Evolutionary conservation across 2,329 filamentous ascomycete species (phyloP), one percentile per base, ranked within the genome.

Genomic region (Calonectria pauciramosa): DNA sequence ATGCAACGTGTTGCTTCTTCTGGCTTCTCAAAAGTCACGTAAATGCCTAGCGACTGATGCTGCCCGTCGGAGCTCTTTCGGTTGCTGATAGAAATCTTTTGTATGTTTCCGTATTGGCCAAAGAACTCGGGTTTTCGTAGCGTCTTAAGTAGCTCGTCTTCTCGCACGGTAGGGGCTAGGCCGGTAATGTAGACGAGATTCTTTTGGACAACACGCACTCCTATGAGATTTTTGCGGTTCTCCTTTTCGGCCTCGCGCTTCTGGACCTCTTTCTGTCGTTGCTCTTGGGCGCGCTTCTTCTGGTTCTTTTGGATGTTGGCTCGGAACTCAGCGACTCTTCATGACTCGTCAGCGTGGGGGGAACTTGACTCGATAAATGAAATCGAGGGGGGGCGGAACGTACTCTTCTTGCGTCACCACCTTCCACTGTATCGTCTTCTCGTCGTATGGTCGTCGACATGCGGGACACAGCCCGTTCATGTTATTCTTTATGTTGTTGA

Each of bases 51-150:
- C 0, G 96, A 97, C 80, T 97, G 94, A 78, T 95, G 94, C 76
- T 96, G 90, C 36, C 91, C 91, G 81, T 93, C 91, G 38, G 91
- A 90, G 74, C 90, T 95, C 85, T 98, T 98, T 51, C 96, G 92
- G 85, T 98, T 98, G 89, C 96, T 99, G 78, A 99, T 98, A 70
- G 98, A 98, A 71, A 99, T 99, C 86, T 99, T 99, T 83, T 98
- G 94, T 80, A 99, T 99, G 83, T 96, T 97, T 80, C 97, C 97
- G 83, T 99, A 99, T 85, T 99, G 97, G 8, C 97, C 97, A 82
- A 99, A 99, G 84, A 98, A 99, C 82, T 98, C 94, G 64, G 93
- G 92, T 76, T 96, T 96, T 71, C 97, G 93, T 60, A 99, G 88
- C 0, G 96, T 98, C 85, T 96, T 95, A 60, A 99, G 90, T 4